These are phyloP conservation scores for Pseudogymnoascus sp. DNA, from an alignment of 2,329 filamentous ascomycete species.

Conservation along the genomic window DNA sequence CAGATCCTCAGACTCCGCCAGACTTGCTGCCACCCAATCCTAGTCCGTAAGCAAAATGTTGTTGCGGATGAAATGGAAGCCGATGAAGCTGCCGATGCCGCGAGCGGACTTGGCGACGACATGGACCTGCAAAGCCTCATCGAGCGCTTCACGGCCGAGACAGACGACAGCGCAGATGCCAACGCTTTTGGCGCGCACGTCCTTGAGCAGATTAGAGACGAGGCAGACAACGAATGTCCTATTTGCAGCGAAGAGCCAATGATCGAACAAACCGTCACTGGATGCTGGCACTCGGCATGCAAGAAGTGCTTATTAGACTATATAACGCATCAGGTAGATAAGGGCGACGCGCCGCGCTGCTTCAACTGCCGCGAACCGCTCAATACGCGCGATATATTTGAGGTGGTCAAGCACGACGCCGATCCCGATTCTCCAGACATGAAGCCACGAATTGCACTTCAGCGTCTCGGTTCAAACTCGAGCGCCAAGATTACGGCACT, in stretches of 20 bases:
- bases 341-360: conserved; percentile 67
- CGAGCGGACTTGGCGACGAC: conserved; percentile 78
- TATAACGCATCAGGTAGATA: conserved; percentile 77
- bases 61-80: conserved; percentile 85
- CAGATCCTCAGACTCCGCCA: conserved; percentile 90
- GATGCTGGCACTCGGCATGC: conserved; percentile 96
- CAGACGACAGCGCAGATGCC: conserved; percentile 51
- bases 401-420: conserved; percentile 75
- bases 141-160: conserved; percentile 66
- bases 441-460: conserved; percentile 48
- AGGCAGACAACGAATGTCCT: conserved; percentile 81
- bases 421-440: conserved; percentile 38
- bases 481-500: conserved; percentile 84
- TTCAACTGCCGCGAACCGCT: conserved; percentile 84
- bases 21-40: conserved; percentile 83
- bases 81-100: conserved; percentile 65
- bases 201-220: conserved; percentile 81
- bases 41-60: conserved; percentile 76
- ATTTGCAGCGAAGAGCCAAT: conserved; percentile 95
- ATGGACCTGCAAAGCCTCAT: conserved; percentile 91
- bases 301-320: conserved; percentile 86
- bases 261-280: conserved; percentile 87
- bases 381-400: conserved; percentile 77
- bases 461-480: conserved; percentile 55
- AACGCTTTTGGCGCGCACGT: conserved; percentile 78